Percentiles rank a stretch among this genome's conserved stretches.
phyloP scores from a whole-genome alignment of 1,139 yeast genomes.

The Diutina scorzettiae region DNA sequence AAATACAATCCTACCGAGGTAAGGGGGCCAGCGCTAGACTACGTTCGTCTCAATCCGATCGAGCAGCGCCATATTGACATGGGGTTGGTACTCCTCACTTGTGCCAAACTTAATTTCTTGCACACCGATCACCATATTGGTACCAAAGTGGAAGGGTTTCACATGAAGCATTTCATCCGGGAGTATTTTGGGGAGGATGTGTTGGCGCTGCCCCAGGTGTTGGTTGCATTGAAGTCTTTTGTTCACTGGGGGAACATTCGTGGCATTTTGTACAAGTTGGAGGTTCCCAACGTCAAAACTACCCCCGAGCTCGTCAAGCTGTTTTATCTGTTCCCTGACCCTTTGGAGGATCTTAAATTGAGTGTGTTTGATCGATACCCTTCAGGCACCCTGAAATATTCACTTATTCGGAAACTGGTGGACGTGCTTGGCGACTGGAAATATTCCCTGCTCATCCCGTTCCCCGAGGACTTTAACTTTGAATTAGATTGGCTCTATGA shows the following conservation, averaged over 20 bases:
- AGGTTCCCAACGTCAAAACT: constrained; percentile 28
- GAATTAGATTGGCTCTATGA: constrained; percentile 26
- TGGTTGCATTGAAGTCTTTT: constrained; percentile 39
- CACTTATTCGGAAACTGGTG: constrained; percentile 29
- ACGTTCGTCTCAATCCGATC: constrained; percentile 7
- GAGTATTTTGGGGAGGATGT: constrained; percentile 33
- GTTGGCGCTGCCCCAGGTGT: constrained; percentile 28
- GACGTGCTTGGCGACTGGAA: constrained; percentile 20
- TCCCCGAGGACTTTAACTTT: constrained; percentile 14
- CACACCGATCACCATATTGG: constrained; percentile 50
- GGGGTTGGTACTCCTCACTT: constrained; percentile 33
- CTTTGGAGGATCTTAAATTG: constrained; percentile 26
- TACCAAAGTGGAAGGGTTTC: constrained; percentile 34
- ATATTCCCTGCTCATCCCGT: constrained; percentile 18
- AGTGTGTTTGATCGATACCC: constrained; percentile 38
- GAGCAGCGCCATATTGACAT: constrained; percentile 22
- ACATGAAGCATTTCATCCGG: constrained; percentile 27
- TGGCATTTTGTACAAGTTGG: constrained; percentile 33
- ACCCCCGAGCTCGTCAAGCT: constrained; percentile 17
- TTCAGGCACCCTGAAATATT: constrained; percentile 41
- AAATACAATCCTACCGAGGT: constrained; percentile 15
- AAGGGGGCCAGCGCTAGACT: constrained; percentile 16
- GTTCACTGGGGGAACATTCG: constrained; percentile 47
- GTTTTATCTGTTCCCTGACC: constrained; percentile 32
- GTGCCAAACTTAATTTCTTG: constrained; percentile 40